Conservation (phyloP, 257 asterid species). For the Solanum virginianum region DNA sequence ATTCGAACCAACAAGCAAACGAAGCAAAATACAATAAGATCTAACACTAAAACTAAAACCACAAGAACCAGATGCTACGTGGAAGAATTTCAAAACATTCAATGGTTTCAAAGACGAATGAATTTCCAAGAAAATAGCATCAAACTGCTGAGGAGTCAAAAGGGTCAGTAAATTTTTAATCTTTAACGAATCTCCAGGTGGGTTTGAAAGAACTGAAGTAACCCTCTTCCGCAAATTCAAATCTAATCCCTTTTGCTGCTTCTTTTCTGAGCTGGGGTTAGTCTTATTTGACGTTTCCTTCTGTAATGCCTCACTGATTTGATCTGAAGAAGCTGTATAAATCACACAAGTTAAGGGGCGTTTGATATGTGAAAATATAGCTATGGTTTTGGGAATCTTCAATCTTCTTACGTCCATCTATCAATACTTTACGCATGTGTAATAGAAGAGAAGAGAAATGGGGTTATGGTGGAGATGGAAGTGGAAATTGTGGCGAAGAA, state of each 20-base stretch:
- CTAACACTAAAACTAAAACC: conserved; percentile 46
- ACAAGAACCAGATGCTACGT: conserved; percentile 34
- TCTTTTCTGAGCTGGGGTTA: neutral
- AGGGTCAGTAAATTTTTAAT: conserved; percentile 32
- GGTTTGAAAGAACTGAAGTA: conserved; percentile 36
- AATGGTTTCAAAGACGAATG: conserved; percentile 45
- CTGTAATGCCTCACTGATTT: neutral
- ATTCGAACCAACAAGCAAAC: conserved; percentile 46
- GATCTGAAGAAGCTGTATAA: neutral
- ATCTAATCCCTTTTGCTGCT: neutral
- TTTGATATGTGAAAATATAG: neutral
- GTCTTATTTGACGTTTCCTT: neutral
- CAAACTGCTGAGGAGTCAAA: conserved; percentile 45
- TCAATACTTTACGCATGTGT: neutral
- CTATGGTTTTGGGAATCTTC: neutral
- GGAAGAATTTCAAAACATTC: conserved; percentile 48
- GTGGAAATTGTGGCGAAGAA: neutral
- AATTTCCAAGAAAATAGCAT: conserved; percentile 45
- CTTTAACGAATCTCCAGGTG: conserved; percentile 24
- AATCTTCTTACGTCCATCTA: neutral
- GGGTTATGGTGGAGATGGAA: neutral
- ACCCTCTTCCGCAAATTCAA: conserved; percentile 22
- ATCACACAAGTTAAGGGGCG: neutral
- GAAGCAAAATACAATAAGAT: conserved; percentile 56
- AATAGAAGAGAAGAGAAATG: neutral